Percentiles rank a stretch among this genome's conserved stretches.
Conservation (phyloP, 805 yeast genomes). For the Metschnikowia rubicola region DNA sequence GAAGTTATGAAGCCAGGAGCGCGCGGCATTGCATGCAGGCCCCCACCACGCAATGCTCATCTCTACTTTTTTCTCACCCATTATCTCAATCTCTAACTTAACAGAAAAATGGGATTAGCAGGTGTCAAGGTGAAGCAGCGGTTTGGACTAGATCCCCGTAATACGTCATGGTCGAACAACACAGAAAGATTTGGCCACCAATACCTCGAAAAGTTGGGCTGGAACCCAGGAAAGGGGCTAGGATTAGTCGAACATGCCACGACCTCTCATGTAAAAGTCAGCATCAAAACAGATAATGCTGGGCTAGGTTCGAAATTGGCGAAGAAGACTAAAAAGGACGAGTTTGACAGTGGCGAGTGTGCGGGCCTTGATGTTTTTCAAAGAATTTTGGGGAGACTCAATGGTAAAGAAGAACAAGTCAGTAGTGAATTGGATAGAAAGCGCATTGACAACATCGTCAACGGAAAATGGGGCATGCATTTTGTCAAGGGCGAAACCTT, state of each 20-base stretch:
- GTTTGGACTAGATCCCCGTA: constrained; percentile 90
- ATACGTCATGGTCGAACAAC: constrained; percentile 91
- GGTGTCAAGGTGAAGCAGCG: constrained; percentile 78
- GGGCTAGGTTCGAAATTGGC: constrained; percentile 88
- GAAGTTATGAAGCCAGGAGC: neutral
- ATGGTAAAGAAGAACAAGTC: constrained; percentile 75
- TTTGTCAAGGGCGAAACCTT: constrained; percentile 84
- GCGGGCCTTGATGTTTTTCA: constrained; percentile 93
- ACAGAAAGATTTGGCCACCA: constrained; percentile 82
- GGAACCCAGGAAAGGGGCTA: constrained; percentile 89
- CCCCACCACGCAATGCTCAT: neutral
- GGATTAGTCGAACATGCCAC: constrained; percentile 67
- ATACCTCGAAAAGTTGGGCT: constrained; percentile 77
- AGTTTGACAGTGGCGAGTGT: constrained; percentile 75
- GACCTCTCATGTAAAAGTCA: constrained; percentile 79
- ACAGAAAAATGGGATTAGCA: constrained; percentile 70
- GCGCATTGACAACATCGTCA: constrained; percentile 65
- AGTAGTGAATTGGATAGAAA: constrained; percentile 64
- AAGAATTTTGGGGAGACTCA: constrained; percentile 79
- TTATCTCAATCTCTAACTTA: neutral
- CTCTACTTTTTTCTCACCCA: neutral
- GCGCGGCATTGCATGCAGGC: neutral
- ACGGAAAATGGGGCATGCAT: constrained; percentile 84
- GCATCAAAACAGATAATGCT: constrained; percentile 72
- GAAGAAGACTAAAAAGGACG: constrained; percentile 56